A percentile compares a stretch with the other conserved stretches of the same genome.
These are phyloP conservation scores for Nannizziopsis arthrosporioides DNA, from an alignment of 2,329 filamentous ascomycete genomes.

Conservation along the genomic window DNA sequence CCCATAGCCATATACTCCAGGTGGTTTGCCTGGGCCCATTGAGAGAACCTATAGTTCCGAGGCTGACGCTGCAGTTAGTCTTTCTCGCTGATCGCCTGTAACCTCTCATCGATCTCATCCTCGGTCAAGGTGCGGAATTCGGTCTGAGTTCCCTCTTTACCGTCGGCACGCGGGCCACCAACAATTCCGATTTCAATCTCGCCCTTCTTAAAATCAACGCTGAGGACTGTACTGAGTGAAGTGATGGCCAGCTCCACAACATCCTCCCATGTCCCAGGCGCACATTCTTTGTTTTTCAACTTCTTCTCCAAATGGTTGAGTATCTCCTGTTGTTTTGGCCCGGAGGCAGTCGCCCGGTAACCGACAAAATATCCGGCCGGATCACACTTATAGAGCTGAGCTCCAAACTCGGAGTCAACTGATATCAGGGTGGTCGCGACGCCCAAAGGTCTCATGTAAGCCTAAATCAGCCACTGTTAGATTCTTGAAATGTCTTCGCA, in stretches of 20 bases:
- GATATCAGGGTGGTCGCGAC: slow-evolving; percentile 93
- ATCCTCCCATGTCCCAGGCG: slow-evolving; percentile 88
- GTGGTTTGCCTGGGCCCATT: not conserved
- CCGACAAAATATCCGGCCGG: slow-evolving; percentile 96
- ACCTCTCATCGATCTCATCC: slow-evolving; percentile 94
- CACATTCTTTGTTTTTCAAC: slow-evolving; percentile 95
- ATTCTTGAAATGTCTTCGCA: slow-evolving; percentile 1
- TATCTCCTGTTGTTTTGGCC: slow-evolving; percentile 96
- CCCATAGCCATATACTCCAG: not conserved
- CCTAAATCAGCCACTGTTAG: slow-evolving; percentile 38
- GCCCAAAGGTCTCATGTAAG: slow-evolving; percentile 95
- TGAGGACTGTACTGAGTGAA: slow-evolving; percentile 87
- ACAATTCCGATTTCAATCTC: slow-evolving; percentile 98
- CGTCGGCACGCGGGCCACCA: slow-evolving; percentile 71
- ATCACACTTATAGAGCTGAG: slow-evolving; percentile 96
- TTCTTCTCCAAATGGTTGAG: slow-evolving; percentile 99
- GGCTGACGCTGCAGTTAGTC: slow-evolving; percentile 48
- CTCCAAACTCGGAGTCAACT: slow-evolving; percentile 80
- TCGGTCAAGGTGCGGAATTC: slow-evolving; percentile 83
- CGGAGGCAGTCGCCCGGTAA: slow-evolving; percentile 95
- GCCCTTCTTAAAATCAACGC: slow-evolving; percentile 99
- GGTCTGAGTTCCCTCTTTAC: slow-evolving; percentile 66
- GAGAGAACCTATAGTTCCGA: not conserved
- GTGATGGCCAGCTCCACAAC: slow-evolving; percentile 95
- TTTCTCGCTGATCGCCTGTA: slow-evolving; percentile 98